These are phyloP conservation scores for Pseudogymnoascus sp. DNA, from an alignment of 2,329 filamentous ascomycete genomes.

Conservation along the genomic window DNA sequence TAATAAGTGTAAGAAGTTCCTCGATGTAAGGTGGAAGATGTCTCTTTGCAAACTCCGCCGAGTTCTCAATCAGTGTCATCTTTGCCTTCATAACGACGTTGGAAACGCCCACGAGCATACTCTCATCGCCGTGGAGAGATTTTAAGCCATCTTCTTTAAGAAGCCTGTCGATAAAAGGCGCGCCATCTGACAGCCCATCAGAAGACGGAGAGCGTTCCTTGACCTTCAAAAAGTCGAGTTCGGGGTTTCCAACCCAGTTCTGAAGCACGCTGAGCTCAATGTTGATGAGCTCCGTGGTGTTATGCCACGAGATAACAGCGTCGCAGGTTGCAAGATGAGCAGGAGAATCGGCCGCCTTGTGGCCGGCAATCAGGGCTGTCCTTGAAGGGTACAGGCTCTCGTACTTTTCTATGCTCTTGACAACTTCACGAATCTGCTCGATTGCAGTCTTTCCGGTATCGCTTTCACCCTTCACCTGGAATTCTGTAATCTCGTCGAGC, in stretches of 20 bases:
- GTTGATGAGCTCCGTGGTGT: constrained; percentile 93
- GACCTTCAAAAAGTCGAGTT: constrained; percentile 79
- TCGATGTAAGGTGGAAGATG: constrained; percentile 95
- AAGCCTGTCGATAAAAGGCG: constrained; percentile 87
- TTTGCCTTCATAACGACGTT: constrained; percentile 91
- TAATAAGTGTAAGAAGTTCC: constrained; percentile 90
- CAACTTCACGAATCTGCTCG: constrained; percentile 83
- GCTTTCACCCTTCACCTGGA: constrained; percentile 87
- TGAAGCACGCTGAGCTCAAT: constrained; percentile 86
- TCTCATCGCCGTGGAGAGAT: constrained; percentile 78
- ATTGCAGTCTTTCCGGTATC: constrained; percentile 78
- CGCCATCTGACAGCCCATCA: constrained; percentile 75
- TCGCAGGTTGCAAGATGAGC: constrained; percentile 77
- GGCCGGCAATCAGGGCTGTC: constrained; percentile 62
- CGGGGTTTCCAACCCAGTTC: constrained; percentile 94
- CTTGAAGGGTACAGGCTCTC: constrained; percentile 80
- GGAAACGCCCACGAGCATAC: constrained; percentile 77
- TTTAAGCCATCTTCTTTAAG: constrained; percentile 94
- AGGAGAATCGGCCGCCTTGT: constrained; percentile 68
- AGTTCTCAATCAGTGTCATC: constrained; percentile 78
- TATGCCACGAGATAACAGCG: constrained; percentile 91
- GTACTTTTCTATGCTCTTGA: constrained; percentile 82
- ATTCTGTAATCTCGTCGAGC: constrained; percentile 83
- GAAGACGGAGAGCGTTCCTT: constrained; percentile 60
- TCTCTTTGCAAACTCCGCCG: constrained; percentile 73